Evolutionary conservation across 345 rosid genomes (phyloP).

Genomic region (Leavenworthia alabamica): DNA sequence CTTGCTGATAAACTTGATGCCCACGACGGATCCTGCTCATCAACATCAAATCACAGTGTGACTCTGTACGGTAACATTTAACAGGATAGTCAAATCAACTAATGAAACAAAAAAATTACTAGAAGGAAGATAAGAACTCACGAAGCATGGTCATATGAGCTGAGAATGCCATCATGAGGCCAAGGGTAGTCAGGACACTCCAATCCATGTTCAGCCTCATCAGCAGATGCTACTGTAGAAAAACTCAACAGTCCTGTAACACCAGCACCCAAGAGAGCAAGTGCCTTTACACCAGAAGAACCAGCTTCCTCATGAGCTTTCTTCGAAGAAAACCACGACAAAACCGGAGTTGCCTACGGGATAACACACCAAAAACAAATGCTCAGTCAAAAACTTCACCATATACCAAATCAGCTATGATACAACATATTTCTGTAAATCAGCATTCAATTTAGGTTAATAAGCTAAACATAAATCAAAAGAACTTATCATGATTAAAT

Average conservation of each 20-base stretch:
- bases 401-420: neutral
- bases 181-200: conserved; percentile 85
- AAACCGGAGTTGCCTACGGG: conserved; percentile 51
- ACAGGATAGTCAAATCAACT: neutral
- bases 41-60: conserved; percentile 15
- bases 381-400: neutral
- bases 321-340: conserved; percentile 57
- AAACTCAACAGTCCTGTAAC: conserved; percentile 75
- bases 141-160: conserved; percentile 99
- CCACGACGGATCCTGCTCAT: conserved; percentile 93
- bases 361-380: conserved; percentile 13
- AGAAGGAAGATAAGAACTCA: conserved; percentile 36
- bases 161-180: conserved; percentile 97
- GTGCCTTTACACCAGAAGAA: conserved; percentile 47
- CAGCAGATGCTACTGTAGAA: conserved; percentile 77
- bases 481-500: neutral
- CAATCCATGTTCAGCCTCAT: conserved; percentile 97
- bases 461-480: neutral
- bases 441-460: neutral
- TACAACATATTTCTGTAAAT: neutral
- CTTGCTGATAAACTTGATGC: conserved; percentile 95
- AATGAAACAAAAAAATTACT: neutral
- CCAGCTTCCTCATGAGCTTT: conserved; percentile 57
- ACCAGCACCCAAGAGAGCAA: conserved; percentile 85
- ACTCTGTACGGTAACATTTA: neutral